Conservation (phyloP, 2,329 filamentous ascomycete species). For the Paecilomyces fulvus region DNA sequence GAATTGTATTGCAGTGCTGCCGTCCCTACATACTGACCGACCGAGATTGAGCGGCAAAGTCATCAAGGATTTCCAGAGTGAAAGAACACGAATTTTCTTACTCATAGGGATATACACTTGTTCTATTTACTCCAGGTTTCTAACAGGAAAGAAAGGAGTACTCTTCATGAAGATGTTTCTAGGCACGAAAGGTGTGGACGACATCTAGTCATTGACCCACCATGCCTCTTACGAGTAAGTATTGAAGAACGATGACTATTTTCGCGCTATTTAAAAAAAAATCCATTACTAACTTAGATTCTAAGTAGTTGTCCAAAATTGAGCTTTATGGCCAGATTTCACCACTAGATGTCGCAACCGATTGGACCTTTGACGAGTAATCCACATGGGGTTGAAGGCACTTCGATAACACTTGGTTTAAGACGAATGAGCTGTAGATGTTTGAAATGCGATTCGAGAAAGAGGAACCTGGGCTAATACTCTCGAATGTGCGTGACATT, state of each 20-base stretch:
- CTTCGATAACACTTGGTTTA: not conserved
- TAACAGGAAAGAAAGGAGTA: not conserved
- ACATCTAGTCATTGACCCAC: no score
- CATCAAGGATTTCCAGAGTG: not conserved
- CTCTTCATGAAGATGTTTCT: not conserved
- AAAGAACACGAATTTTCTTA: not conserved
- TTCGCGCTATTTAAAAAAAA: not conserved
- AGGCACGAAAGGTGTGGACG: not conserved
- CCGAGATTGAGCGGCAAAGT: not conserved
- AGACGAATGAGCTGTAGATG: not conserved
- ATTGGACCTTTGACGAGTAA: not conserved
- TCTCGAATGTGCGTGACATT: not conserved
- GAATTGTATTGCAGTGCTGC: not conserved
- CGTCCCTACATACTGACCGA: not conserved
- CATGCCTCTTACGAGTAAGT: not conserved
- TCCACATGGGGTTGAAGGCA: not conserved
- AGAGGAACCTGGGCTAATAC: not conserved
- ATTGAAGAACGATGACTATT: not conserved
- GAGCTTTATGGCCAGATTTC: not conserved
- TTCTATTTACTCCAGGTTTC: not conserved
- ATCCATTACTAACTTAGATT: not conserved
- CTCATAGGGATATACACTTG: not conserved
- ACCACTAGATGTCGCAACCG: not conserved
- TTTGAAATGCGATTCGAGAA: not conserved
- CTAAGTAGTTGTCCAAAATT: not conserved